Evolutionary conservation across 2,329 filamentous ascomycete genomes (phyloP), one percentile per base, ranked within the genome.

Genomic region (Hymenoscyphus scutula): DNA sequence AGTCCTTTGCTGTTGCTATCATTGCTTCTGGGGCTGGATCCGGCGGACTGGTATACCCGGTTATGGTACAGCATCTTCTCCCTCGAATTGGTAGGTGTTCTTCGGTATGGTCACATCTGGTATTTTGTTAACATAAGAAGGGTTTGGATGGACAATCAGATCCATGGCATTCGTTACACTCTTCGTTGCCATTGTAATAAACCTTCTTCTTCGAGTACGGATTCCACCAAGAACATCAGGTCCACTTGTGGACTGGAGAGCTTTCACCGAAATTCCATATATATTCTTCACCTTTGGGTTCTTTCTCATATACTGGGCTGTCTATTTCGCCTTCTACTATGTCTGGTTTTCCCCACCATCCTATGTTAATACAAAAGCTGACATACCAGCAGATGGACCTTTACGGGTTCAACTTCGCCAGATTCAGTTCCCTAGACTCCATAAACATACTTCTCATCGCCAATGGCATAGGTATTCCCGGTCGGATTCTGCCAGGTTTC

Each of bases 381-480:
- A 19, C 15, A 25, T 74, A 79, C 29, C 66, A 80, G 8, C 74
- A 67, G 17, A 11, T 48, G n/a, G 41, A 48, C 11, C 72, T 67
- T 51, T 71, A 77, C 29, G 55, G 45, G 80, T 55, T 67, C 71
- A 1, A 71, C 3, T 78, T 76, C 63, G 73, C 71, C 29, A 73
- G 72, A 17, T 67, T 76, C 34, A 67, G 69, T 17, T 62, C 77
- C 32, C 63, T 65, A 5, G 70, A 79, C 4, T 73, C 75, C 0
- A 73, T 77, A 59, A 70, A 74, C 1, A 75, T 79, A 61, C 71
- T 84, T 3, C 71, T 85, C 29, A 74, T 84, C 45, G 74, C 82
- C 55, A 84, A 84, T 66, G 79, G 78, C n/a, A 74, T 82, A 37
- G 81, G 81, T 1, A 64, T 82, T 27, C 61, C 79, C 5, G 79